Conservation (phyloP, 495 filamentous ascomycete genomes). For the Venustampulla echinocandica region DNA sequence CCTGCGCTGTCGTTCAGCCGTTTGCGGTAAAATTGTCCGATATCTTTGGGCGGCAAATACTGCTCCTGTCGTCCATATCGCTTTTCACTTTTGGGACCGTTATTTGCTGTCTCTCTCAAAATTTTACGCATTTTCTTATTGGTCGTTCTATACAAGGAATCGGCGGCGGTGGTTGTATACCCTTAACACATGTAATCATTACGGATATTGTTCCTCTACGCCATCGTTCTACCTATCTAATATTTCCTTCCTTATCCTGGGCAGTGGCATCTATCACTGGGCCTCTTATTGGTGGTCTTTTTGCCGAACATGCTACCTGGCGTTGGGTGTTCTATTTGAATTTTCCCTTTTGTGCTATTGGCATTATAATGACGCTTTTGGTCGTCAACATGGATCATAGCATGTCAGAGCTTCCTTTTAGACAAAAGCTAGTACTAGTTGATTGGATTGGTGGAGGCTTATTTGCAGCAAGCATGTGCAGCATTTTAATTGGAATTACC, state of each 20-base stretch:
- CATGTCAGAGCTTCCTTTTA: constrained; percentile 19
- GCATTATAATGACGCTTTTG: constrained; percentile 28
- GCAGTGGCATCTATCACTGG: constrained; percentile 56
- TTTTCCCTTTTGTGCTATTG: constrained; percentile 31
- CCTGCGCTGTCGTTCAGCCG: constrained; percentile 42
- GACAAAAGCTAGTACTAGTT: constrained; percentile 39
- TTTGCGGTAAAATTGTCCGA: constrained; percentile 37
- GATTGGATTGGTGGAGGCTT: constrained; percentile 53
- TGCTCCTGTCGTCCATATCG: constrained; percentile 39
- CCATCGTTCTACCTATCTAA: constrained; percentile 34
- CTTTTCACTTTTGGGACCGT: constrained; percentile 51
- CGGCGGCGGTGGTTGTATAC: constrained; percentile 60
- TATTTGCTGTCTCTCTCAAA: constrained; percentile 47
- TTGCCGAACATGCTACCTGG: constrained; percentile 36
- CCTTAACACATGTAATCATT: constrained; percentile 53
- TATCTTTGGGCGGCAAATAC: constrained; percentile 38
- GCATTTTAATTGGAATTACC: constrained; percentile 44
- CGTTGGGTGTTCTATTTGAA: no score
- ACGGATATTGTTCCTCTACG: constrained; percentile 50
- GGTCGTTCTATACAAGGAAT: constrained; percentile 46
- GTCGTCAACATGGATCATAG: constrained; percentile 31
- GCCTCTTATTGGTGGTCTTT: constrained; percentile 59
- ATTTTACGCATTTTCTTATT: constrained; percentile 39
- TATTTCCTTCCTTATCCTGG: constrained; percentile 38
- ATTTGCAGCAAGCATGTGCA: constrained; percentile 38